Conservation (phyloP, 1,284 basidiomycete species). For the Irpex sp. region DNA sequence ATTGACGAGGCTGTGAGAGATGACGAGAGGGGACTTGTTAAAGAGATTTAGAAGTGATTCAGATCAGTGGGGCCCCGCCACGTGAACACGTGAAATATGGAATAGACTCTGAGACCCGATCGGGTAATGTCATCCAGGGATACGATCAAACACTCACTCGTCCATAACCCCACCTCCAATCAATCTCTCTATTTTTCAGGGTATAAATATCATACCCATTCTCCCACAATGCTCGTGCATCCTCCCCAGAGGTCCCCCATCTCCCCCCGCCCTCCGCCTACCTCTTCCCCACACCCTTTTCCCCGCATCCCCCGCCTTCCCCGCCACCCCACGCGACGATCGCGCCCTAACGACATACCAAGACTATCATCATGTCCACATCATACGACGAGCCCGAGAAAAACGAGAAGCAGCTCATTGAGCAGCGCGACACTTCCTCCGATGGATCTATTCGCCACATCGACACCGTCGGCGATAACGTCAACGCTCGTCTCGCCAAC, state of each 20-base stretch:
- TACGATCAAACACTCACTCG: background rate
- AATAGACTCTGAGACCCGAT: background rate
- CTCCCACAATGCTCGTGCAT: background rate
- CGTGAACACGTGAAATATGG: too few relatives aligned
- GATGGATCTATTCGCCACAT: slow-evolving; percentile 17
- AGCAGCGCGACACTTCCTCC: background rate
- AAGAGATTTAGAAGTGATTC: too few relatives aligned
- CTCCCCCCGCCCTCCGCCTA: background rate
- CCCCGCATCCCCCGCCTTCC: too few relatives aligned
- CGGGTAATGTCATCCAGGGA: background rate
- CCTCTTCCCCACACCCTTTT: too few relatives aligned
- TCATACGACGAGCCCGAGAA: background rate
- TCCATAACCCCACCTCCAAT: background rate
- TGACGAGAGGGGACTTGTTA: too few relatives aligned
- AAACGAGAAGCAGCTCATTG: background rate
- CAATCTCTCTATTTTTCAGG: background rate
- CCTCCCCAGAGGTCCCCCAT: background rate
- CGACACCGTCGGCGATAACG: slow-evolving; percentile 25
- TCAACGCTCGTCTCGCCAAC: slow-evolving; percentile 53
- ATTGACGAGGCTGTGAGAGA: too few relatives aligned
- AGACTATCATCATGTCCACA: background rate
- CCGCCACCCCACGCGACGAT: too few relatives aligned
- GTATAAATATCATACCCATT: background rate
- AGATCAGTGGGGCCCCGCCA: too few relatives aligned
- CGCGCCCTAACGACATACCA: too few relatives aligned